Conservation (phyloP, 768 basidiomycete genomes). For the Psilocybe cyanescens region DNA sequence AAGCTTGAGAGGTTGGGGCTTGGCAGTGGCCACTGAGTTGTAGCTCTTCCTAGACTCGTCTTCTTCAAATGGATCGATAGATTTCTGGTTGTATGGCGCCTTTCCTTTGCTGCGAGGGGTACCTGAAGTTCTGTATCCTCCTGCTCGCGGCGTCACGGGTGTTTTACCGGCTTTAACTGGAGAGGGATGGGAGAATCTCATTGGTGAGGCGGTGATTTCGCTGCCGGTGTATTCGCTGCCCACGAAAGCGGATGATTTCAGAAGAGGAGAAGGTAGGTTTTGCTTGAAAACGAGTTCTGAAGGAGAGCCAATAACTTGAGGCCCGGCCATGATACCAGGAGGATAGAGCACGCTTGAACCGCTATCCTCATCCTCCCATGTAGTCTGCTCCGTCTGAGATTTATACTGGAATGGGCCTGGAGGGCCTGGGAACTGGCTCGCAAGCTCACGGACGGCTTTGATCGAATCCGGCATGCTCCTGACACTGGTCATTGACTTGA, state of each 20-base stretch:
- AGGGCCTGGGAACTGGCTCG: conserved; percentile 56
- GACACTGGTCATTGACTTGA: conserved; percentile 29
- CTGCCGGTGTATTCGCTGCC: not conserved
- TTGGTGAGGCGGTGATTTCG: not conserved
- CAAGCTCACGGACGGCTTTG: conserved; percentile 52
- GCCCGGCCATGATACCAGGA: conserved; percentile 10
- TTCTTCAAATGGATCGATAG: conserved; percentile 17
- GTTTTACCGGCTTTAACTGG: conserved; percentile 9
- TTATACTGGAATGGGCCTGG: conserved; percentile 35
- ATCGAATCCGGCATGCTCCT: conserved; percentile 44
- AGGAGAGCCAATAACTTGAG: conserved; percentile 22
- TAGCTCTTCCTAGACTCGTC: conserved; percentile 6
- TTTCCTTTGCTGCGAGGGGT: conserved; percentile 4
- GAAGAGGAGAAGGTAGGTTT: not conserved
- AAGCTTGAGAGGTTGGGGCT: not conserved
- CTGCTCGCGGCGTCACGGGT: conserved; percentile 2
- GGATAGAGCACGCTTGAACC: conserved; percentile 13
- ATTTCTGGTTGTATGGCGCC: conserved; percentile 1
- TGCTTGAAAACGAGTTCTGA: conserved; percentile 17
- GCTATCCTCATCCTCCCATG: conserved; percentile 17
- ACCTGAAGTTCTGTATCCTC: conserved; percentile 5
- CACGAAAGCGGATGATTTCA: not conserved
- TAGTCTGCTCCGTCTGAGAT: not conserved
- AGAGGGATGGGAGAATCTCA: conserved; percentile 1
- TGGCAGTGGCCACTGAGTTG: not conserved